Conservation (phyloP, 768 basidiomycete species). For the Pleurotus djamor region DNA sequence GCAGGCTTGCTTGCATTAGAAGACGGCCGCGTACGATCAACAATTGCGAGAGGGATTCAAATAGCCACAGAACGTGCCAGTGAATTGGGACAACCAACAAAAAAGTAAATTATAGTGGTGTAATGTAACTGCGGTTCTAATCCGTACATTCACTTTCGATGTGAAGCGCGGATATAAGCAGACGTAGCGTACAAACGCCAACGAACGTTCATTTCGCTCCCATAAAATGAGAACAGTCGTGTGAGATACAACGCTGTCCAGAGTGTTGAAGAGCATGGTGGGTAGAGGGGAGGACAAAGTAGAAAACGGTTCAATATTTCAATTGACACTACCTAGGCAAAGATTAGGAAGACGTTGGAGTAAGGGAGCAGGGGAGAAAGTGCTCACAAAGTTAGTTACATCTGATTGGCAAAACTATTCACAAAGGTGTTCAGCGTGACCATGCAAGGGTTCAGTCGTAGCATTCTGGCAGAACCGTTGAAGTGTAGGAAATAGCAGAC, state of each 20-base stretch:
- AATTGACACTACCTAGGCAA: no score
- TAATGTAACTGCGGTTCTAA: neutral
- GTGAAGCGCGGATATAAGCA: neutral
- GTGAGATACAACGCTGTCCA: slow-evolving; percentile 76
- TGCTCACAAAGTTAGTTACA: no score
- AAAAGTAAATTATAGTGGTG: slow-evolving; percentile 31
- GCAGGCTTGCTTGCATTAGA: slow-evolving; percentile 95
- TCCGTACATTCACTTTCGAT: neutral
- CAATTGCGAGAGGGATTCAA: slow-evolving; percentile 94
- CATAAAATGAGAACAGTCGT: slow-evolving; percentile 95
- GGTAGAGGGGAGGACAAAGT: neutral
- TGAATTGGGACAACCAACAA: slow-evolving; percentile 72
- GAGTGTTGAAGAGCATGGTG: slow-evolving; percentile 89
- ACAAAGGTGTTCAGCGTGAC: no score
- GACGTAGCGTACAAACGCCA: slow-evolving; percentile 1
- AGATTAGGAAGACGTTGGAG: no score
- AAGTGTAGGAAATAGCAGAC: slow-evolving; percentile 7
- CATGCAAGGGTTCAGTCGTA: no score
- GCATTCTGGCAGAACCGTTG: neutral
- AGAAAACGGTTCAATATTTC: no score
- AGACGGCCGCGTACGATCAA: slow-evolving; percentile 90
- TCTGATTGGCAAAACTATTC: no score
- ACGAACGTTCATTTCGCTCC: slow-evolving; percentile 64
- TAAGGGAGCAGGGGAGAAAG: no score
- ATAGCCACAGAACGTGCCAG: slow-evolving; percentile 89